Conservation (phyloP, 352 stramenopile genomes). For the Phytophthora colocasiae region DNA sequence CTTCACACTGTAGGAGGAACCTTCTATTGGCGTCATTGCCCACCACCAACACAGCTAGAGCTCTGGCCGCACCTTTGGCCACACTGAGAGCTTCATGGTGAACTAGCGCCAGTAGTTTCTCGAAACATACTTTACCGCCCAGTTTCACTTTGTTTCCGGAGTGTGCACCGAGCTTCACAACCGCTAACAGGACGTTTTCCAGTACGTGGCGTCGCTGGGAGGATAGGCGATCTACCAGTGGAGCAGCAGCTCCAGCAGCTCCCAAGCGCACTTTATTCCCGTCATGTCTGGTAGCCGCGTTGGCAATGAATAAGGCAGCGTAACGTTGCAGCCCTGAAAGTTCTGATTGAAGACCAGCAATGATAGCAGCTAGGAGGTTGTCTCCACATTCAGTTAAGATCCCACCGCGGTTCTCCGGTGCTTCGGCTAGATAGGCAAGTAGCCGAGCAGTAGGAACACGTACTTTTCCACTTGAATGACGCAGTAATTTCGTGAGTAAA, state of each 20-base stretch:
- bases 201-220: slow-evolving; percentile 74
- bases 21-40: slow-evolving; percentile 79
- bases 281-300: slow-evolving; percentile 67
- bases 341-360: slow-evolving; percentile 57
- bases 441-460: slow-evolving; percentile 50
- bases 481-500: slow-evolving; percentile 48
- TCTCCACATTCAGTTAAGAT: slow-evolving; percentile 58
- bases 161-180: slow-evolving; percentile 74
- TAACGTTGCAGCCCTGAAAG: slow-evolving; percentile 67
- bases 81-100: slow-evolving; percentile 73
- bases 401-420: slow-evolving; percentile 51
- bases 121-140: slow-evolving; percentile 74
- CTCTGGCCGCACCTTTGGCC: slow-evolving; percentile 64
- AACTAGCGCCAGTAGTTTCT: slow-evolving; percentile 68
- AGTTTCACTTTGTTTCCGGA: slow-evolving; percentile 85
- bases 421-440: slow-evolving; percentile 53
- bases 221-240: slow-evolving; percentile 67
- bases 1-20: slow-evolving; percentile 67
- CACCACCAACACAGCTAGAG: slow-evolving; percentile 68
- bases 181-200: slow-evolving; percentile 71
- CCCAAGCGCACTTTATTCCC: slow-evolving; percentile 70
- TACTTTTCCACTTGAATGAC: slow-evolving; percentile 20
- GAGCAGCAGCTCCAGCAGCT: slow-evolving; percentile 45
- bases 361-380: slow-evolving; percentile 40
- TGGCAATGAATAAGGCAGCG: slow-evolving; percentile 56